Conservation (phyloP, 2,329 filamentous ascomycete genomes). For the Cercospora beticola region DNA sequence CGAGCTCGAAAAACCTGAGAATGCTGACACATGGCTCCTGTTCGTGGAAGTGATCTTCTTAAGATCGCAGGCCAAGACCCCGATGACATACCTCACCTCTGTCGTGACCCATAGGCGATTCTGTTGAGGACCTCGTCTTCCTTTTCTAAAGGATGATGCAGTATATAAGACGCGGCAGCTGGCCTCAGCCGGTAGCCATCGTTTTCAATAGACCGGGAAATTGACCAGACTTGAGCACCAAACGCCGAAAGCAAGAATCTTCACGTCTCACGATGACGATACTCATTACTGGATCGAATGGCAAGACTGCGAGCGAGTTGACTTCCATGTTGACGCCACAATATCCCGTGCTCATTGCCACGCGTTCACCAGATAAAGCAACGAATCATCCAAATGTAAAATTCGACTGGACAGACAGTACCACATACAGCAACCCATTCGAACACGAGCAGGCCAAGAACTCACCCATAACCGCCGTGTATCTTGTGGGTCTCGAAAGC, state of each 20-base stretch:
- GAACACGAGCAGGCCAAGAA: not conserved
- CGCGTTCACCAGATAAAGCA: constrained; percentile 5
- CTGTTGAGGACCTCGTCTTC: not conserved
- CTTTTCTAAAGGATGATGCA: not conserved
- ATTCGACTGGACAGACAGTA: not conserved
- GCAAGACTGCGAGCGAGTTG: constrained; percentile 21
- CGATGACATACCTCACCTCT: not conserved
- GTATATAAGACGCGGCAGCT: not conserved
- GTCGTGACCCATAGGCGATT: not conserved
- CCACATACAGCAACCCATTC: not conserved
- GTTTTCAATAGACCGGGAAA: not conserved
- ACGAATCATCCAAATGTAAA: not conserved
- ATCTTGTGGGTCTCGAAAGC: not conserved
- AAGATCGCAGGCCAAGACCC: not conserved
- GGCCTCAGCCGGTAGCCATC: not conserved
- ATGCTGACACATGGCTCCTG: not conserved
- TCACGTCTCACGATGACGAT: constrained; percentile 18
- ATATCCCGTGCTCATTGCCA: constrained; percentile 14
- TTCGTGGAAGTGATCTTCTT: not conserved
- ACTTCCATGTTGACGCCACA: constrained; percentile 13
- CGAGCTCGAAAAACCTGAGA: not conserved
- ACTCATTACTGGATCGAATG: constrained; percentile 24
- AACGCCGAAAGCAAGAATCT: not conserved
- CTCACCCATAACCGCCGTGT: not conserved
- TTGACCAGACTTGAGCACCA: not conserved